A percentile compares a stretch with the other conserved stretches of the same genome.
Conservation (phyloP, 2,329 filamentous ascomycete species). For the Dothidotthia symphoricarpi region DNA sequence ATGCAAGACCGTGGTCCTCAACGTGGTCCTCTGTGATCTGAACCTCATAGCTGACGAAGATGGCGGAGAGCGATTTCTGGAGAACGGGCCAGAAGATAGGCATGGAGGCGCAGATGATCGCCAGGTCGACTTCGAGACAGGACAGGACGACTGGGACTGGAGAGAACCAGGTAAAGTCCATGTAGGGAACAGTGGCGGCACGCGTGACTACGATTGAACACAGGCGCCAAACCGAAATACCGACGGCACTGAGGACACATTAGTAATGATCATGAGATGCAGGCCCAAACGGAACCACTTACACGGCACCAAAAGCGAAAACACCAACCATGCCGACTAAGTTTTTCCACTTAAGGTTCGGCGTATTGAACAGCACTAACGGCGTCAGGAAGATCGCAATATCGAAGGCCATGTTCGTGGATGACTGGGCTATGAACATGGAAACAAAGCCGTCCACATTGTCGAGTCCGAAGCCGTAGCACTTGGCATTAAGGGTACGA, state of each 20-base stretch:
- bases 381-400: slow-evolving; percentile 33
- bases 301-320: slow-evolving; percentile 36
- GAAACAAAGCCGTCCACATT: slow-evolving; percentile 19
- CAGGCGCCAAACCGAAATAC: slow-evolving; percentile 33
- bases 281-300: slow-evolving; percentile 9
- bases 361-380: slow-evolving; percentile 29
- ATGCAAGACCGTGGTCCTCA: slow-evolving; percentile 23
- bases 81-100: slow-evolving; percentile 40
- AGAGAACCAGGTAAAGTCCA: slow-evolving; percentile 36
- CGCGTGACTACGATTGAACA: slow-evolving; percentile 25
- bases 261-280: slow-evolving; percentile 4
- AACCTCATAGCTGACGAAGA: slow-evolving; percentile 38
- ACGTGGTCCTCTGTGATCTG: slow-evolving; percentile 31
- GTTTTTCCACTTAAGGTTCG: slow-evolving; percentile 29
- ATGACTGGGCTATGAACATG: slow-evolving; percentile 29
- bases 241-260: slow-evolving; percentile 27
- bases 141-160: slow-evolving; percentile 29
- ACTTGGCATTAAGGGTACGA: slow-evolving; percentile 17
- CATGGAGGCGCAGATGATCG: slow-evolving; percentile 37
- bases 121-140: slow-evolving; percentile 35
- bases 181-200: slow-evolving; percentile 32
- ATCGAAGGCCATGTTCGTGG: slow-evolving; percentile 39
- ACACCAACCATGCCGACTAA: slow-evolving; percentile 32
- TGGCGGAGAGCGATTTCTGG: slow-evolving; percentile 24
- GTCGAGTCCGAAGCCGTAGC: slow-evolving; percentile 31